A percentile compares a stretch with the other conserved stretches of the same genome.
These are phyloP conservation scores for Aegle marmelos DNA, from an alignment of 345 rosid species.

Conservation along the genomic window DNA sequence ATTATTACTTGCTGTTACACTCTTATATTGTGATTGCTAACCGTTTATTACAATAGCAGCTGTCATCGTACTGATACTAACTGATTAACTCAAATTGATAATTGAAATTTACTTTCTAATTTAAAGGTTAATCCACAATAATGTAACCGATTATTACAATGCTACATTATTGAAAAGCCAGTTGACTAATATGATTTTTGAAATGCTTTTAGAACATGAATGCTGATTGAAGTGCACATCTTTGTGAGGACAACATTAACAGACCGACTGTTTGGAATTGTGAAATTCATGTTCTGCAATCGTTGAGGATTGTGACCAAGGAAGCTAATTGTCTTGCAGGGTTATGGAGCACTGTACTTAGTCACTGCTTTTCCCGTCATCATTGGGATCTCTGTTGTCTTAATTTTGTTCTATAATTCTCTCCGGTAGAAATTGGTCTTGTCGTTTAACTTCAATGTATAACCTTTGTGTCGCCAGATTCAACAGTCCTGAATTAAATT, in stretches of 20 bases:
- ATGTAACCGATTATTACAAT: background rate
- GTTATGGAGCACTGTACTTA: slow-evolving; percentile 89
- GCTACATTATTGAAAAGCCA: background rate
- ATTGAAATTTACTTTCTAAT: background rate
- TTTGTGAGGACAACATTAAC: background rate
- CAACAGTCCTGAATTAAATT: background rate
- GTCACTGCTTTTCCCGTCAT: slow-evolving; percentile 88
- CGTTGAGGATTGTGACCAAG: slow-evolving; percentile 13
- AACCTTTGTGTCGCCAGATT: background rate
- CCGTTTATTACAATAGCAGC: no score
- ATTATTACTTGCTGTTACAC: background rate
- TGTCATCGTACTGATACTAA: background rate
- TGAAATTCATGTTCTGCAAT: background rate
- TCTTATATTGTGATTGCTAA: background rate
- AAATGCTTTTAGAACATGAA: slow-evolving; percentile 1
- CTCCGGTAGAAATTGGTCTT: slow-evolving; percentile 52
- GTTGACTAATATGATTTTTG: slow-evolving; percentile 4
- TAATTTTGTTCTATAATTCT: slow-evolving; percentile 87
- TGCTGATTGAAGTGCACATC: background rate
- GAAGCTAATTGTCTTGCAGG: slow-evolving; percentile 51
- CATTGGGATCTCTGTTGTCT: slow-evolving; percentile 81
- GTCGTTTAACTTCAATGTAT: background rate
- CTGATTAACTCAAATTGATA: background rate
- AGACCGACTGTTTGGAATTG: background rate
- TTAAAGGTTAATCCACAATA: background rate